Evolutionary conservation across 495 filamentous ascomycete genomes (phyloP).

Genomic region (Xylaria scruposa): DNA sequence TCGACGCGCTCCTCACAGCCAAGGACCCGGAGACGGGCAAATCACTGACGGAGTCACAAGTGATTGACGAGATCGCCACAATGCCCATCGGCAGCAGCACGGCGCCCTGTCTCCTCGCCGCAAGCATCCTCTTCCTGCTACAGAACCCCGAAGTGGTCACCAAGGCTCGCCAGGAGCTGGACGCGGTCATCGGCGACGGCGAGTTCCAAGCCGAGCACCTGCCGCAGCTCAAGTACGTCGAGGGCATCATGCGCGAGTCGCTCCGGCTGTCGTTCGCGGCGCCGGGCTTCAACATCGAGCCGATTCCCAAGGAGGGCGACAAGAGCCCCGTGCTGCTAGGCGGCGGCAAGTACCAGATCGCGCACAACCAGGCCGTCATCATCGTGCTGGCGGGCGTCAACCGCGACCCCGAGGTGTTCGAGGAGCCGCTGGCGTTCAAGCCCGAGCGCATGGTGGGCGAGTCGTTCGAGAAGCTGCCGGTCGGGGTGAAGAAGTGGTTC

Average conservation of each 20-base stretch:
- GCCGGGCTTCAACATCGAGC: conserved; percentile 70
- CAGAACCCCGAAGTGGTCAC: conserved; percentile 65
- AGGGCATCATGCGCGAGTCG: conserved; percentile 69
- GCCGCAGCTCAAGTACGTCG: conserved; percentile 65
- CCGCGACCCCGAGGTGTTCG: conserved; percentile 70
- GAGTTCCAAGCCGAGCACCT: conserved; percentile 63
- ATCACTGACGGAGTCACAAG: conserved; percentile 61
- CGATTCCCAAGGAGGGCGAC: conserved; percentile 55
- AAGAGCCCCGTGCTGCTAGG: conserved; percentile 50
- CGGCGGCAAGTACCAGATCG: conserved; percentile 71
- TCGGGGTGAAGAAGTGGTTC: conserved; percentile 70
- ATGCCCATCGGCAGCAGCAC: conserved; percentile 57
- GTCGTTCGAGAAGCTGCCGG: conserved; percentile 62
- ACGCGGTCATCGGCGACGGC: conserved; percentile 61
- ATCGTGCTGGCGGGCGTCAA: conserved; percentile 67
- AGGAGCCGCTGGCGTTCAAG: conserved; percentile 66
- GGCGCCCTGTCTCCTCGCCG: conserved; percentile 57
- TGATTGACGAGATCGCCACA: conserved; percentile 73
- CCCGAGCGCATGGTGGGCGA: conserved; percentile 73
- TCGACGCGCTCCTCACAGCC: conserved; percentile 69
- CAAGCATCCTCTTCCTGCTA: conserved; percentile 65
- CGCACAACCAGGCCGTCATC: conserved; percentile 66
- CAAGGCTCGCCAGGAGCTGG: conserved; percentile 71
- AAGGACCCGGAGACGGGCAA: conserved; percentile 70
- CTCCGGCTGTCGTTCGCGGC: conserved; percentile 69